A percentile compares a stretch with the other conserved stretches of the same genome.
Evolutionary conservation across 352 stramenopile genomes (phyloP).

Genomic region (Pythium rishiriense): DNA sequence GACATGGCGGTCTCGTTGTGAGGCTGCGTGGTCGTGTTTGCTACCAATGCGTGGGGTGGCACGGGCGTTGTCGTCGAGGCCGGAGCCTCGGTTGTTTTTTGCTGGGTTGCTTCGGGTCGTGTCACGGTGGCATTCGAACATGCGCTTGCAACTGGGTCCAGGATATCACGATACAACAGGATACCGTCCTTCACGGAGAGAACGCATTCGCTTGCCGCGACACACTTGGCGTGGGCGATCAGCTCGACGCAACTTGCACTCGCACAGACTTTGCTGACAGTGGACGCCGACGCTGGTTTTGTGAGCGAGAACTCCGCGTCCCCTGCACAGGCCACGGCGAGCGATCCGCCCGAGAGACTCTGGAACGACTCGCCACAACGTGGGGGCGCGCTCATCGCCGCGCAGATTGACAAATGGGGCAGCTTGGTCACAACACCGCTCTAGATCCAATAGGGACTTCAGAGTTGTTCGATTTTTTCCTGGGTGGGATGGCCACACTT

Average conservation of each 20-base stretch:
- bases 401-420: neutral
- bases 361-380: neutral
- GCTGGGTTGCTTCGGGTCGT: too few species aligned
- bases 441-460: too few species aligned
- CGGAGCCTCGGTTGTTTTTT: neutral
- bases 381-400: neutral
- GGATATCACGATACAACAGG: conserved; percentile 3
- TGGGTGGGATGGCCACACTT: neutral
- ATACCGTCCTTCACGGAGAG: neutral
- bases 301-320: neutral
- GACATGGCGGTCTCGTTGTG: neutral
- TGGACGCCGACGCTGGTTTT: neutral
- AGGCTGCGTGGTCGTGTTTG: neutral
- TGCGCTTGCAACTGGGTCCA: neutral
- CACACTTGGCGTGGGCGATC: neutral
- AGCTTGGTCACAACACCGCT: neutral
- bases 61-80: neutral
- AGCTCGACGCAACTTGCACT: neutral
- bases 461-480: neutral
- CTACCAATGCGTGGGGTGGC: neutral
- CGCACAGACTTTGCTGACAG: neutral
- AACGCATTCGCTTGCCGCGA: neutral
- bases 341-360: neutral
- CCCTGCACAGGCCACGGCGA: neutral
- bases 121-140: neutral